A percentile compares a stretch with the other conserved stretches of the same genome.
Evolutionary conservation across 805 yeast species (phyloP).

Genomic region (Barnettozyma wickerhamii): DNA sequence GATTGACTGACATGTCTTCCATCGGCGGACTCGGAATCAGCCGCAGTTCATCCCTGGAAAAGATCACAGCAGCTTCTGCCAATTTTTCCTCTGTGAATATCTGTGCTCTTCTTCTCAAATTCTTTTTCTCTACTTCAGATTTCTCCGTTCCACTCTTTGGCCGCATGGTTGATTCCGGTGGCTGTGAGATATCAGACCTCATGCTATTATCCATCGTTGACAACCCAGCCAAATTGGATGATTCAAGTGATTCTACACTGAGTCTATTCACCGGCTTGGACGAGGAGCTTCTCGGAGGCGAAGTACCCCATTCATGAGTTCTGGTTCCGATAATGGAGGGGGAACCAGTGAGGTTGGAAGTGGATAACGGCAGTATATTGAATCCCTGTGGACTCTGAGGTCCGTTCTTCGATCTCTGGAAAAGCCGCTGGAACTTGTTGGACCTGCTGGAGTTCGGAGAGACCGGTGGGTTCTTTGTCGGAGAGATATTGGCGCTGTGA

Average conservation of each 20-base stretch:
- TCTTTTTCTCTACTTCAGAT: slow-evolving; percentile 12
- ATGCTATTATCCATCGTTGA: too few relatives aligned
- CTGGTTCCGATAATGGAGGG: slow-evolving; percentile 43
- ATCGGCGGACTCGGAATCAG: not conserved
- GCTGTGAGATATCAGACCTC: too few relatives aligned
- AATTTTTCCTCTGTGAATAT: slow-evolving; percentile 18
- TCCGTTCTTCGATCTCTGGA: slow-evolving; percentile 20
- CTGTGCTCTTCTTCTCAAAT: slow-evolving; percentile 22
- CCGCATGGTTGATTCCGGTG: not conserved
- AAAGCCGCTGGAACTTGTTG: slow-evolving; percentile 23
- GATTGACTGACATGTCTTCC: not conserved
- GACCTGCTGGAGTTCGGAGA: slow-evolving; percentile 9
- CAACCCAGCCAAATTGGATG: not conserved
- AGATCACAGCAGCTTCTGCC: slow-evolving; percentile 5
- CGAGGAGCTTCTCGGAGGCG: slow-evolving; percentile 4
- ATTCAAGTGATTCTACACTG: not conserved
- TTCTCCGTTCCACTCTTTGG: not conserved
- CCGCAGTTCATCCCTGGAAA: slow-evolving; percentile 2
- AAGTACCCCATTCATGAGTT: slow-evolving; percentile 45
- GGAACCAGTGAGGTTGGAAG: slow-evolving; percentile 13
- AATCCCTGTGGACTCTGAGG: slow-evolving; percentile 12
- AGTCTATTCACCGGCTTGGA: slow-evolving; percentile 2
- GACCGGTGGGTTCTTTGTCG: not conserved
- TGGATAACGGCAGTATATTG: slow-evolving; percentile 18
- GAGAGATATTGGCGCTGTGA: not conserved